phyloP scores from a whole-genome alignment of 805 yeast species.

The Spathaspora passalidarum region DNA sequence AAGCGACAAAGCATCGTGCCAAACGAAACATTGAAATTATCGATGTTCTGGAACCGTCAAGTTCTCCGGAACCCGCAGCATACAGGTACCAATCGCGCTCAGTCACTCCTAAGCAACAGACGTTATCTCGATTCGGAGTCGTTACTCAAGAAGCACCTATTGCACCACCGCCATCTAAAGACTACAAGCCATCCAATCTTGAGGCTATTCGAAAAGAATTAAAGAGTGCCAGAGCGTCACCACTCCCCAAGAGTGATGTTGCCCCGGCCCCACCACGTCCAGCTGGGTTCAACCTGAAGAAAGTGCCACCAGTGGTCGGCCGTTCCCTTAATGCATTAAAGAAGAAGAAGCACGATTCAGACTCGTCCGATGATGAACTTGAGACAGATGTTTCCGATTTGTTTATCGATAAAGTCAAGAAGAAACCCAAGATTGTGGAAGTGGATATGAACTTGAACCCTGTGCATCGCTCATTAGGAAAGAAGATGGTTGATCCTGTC shows the following conservation, averaged over 20 bases:
- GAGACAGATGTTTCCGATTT: conserved; percentile 40
- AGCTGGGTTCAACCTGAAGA: conserved; percentile 48
- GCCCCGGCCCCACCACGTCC: conserved; percentile 52
- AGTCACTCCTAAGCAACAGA: conserved; percentile 28
- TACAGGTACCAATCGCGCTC: conserved; percentile 4
- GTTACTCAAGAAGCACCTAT: conserved; percentile 28
- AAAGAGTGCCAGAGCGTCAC: conserved; percentile 13
- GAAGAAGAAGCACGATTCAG: conserved; percentile 28
- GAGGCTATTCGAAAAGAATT: conserved; percentile 34
- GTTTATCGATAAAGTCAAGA: conserved; percentile 33
- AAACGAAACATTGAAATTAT: conserved; percentile 14
- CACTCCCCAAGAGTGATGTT: conserved; percentile 1
- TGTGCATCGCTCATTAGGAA: conserved; percentile 4
- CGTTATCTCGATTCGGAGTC: conserved; percentile 34
- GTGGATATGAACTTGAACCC: conserved; percentile 35
- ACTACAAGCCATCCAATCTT: conserved; percentile 27
- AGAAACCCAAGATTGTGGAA: conserved; percentile 34
- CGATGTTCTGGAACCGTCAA: conserved; percentile 10
- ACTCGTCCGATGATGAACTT: conserved; percentile 31
- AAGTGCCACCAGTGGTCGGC: conserved; percentile 20
- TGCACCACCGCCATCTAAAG: conserved; percentile 32
- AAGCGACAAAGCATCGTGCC: conserved; percentile 27
- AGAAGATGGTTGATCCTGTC: conserved; percentile 31
- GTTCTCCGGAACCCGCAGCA: conserved; percentile 6
- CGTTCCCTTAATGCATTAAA: conserved; percentile 35